Evolutionary conservation across 129 eudicot species (phyloP), one percentile per base, ranked within the genome.

Genomic region (Tagetes patula): DNA sequence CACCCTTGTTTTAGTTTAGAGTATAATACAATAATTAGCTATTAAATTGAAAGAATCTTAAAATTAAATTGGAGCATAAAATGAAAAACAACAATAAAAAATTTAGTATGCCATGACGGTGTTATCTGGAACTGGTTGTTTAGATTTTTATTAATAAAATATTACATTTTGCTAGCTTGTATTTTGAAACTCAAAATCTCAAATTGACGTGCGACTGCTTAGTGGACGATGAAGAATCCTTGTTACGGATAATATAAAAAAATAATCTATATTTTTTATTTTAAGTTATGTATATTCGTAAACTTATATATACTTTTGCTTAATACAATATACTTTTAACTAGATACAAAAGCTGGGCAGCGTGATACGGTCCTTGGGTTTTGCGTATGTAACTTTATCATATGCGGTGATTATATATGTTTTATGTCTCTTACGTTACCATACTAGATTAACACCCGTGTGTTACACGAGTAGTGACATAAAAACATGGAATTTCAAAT

Each of bases 201-300:
- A 73, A 47, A 30, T 73, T 64, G 50, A 73, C 34, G 77, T 46
- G 45, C 56, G 31, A 50, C 56, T 50, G n/a, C 31, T 55, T 61
- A 46, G 77, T 73, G 77, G 61, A 27, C 14, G 42, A 76, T 36
- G 74, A 67, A 75, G 69, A 73, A 60, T 61, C 77, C 70, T 73
- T 60, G 60, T 73, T 45, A 61, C 5, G 4, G 32, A 33, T 30
- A 31, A 56, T 72, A 72, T 41, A 70, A 11, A 20, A 20, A 39
- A 58, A 41, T 10, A 43, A 50, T 5, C 7, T 50, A 3, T 50
- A 49, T 12, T 47, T 9, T 47, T 47, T 8, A 47, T 8, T 2
- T 47, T 1, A 47, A 47, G 13, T 47, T 47, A 47, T 11, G 11
- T 47, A 47, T 10, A 9, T 39, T 2, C 41, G 5, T 40, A 40